Evolutionary conservation across 495 filamentous ascomycete genomes (phyloP).

Genomic region (Penicillium waksmanii): DNA sequence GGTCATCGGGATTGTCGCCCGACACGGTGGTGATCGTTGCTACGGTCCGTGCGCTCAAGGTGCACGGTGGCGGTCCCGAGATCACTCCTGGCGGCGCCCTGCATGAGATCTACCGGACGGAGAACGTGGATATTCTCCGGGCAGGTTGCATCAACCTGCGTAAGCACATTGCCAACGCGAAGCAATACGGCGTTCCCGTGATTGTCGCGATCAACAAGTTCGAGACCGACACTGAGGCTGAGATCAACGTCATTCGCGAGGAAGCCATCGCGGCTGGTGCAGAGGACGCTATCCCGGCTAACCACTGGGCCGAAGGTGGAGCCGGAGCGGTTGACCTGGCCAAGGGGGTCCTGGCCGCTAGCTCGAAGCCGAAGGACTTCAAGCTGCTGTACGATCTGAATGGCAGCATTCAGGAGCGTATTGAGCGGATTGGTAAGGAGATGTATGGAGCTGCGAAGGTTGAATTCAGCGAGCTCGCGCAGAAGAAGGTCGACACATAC

Average conservation of each 20-base stretch:
- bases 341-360: constrained; percentile 80
- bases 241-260: constrained; percentile 84
- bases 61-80: constrained; percentile 92
- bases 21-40: constrained; percentile 95
- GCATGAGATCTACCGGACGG: constrained; percentile 82
- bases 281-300: constrained; percentile 88
- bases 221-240: constrained; percentile 88
- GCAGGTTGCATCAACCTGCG: constrained; percentile 90
- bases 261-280: constrained; percentile 92
- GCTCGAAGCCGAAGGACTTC: constrained; percentile 86
- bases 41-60: constrained; percentile 93
- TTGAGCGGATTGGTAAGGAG: constrained; percentile 83
- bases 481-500: constrained; percentile 95
- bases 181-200: constrained; percentile 88
- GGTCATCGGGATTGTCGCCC: constrained; percentile 87
- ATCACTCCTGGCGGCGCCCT: constrained; percentile 85
- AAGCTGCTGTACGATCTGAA: constrained; percentile 83
- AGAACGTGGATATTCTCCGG: constrained; percentile 89
- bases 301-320: constrained; percentile 97
- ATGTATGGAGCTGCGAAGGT: constrained; percentile 95
- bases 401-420: constrained; percentile 82
- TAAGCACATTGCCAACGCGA: constrained; percentile 91
- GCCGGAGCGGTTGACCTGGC: constrained; percentile 89
- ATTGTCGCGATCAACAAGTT: constrained; percentile 98
- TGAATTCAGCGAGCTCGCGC: constrained; percentile 90